Conservation (phyloP, 164 flowering plant genomes). For the Umbilicus rupestris region DNA sequence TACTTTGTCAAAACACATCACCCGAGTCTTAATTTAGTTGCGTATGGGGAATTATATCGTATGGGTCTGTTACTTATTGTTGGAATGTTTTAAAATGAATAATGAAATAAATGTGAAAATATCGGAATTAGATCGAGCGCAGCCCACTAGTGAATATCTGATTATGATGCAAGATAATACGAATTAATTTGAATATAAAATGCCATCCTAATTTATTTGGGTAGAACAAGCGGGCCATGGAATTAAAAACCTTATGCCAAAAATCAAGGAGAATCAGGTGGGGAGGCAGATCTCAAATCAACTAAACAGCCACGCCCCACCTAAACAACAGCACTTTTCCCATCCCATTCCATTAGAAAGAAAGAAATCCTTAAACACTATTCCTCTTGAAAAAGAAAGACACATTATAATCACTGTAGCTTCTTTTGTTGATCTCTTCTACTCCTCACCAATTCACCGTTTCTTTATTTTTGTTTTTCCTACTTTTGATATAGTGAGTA, state of each 20-base stretch:
- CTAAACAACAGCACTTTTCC: neutral
- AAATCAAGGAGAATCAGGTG: constrained; percentile 4
- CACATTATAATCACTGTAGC: neutral
- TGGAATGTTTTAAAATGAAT: no score
- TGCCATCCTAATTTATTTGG: neutral
- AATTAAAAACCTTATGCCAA: neutral
- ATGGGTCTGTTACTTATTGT: no score
- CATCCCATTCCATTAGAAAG: neutral
- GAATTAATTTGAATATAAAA: no score
- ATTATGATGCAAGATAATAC: no score
- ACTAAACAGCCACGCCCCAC: neutral
- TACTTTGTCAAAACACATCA: no score
- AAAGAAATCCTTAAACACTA: neutral
- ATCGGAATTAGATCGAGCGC: no score
- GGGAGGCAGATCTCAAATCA: constrained; percentile 1
- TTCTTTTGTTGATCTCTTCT: neutral
- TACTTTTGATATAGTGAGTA: neutral
- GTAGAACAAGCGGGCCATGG: neutral
- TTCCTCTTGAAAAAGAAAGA: neutral
- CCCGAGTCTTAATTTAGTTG: no score
- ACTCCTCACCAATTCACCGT: neutral
- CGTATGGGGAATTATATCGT: no score
- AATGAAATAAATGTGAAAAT: no score
- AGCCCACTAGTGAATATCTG: no score
- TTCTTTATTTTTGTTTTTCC: neutral